Conservation (phyloP, 495 filamentous ascomycete genomes). For the Talaromyces stipitatus region DNA sequence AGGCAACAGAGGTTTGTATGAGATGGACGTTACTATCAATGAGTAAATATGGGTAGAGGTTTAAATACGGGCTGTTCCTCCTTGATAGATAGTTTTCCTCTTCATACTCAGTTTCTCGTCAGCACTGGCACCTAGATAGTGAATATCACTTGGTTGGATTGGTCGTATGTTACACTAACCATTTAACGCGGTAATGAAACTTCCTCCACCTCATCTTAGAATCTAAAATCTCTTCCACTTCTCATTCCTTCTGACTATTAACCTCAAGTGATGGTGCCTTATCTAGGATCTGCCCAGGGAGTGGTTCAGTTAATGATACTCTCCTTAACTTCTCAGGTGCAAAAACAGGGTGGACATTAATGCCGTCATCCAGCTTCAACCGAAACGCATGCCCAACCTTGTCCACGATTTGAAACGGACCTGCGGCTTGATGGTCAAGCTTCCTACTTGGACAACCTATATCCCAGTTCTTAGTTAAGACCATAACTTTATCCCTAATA, state of each 20-base stretch:
- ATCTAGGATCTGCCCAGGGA: background rate
- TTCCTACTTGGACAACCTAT: background rate
- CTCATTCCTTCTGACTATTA: slow-evolving; percentile 6
- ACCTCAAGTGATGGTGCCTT: background rate
- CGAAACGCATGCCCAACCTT: background rate
- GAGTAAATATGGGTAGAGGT: no score
- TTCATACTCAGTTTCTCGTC: no score
- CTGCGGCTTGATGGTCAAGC: background rate
- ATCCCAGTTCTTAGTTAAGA: slow-evolving; percentile 1
- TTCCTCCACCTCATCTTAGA: slow-evolving; percentile 1
- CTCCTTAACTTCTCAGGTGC: slow-evolving; percentile 5
- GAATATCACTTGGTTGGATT: no score
- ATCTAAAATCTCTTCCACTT: background rate
- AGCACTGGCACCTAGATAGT: no score
- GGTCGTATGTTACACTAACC: no score
- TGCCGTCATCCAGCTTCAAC: slow-evolving; percentile 9
- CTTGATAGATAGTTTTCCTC: no score
- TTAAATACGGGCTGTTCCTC: no score
- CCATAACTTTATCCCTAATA: background rate
- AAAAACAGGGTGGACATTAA: slow-evolving; percentile 10
- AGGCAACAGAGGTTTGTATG: no score
- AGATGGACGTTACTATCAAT: no score
- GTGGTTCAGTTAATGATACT: background rate
- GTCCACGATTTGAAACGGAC: background rate
- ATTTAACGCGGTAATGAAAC: slow-evolving; percentile 7